Base-by-base conservation (phyloP, 2,329 filamentous ascomycete species). In the Penicillium hesseltinei region DNA sequence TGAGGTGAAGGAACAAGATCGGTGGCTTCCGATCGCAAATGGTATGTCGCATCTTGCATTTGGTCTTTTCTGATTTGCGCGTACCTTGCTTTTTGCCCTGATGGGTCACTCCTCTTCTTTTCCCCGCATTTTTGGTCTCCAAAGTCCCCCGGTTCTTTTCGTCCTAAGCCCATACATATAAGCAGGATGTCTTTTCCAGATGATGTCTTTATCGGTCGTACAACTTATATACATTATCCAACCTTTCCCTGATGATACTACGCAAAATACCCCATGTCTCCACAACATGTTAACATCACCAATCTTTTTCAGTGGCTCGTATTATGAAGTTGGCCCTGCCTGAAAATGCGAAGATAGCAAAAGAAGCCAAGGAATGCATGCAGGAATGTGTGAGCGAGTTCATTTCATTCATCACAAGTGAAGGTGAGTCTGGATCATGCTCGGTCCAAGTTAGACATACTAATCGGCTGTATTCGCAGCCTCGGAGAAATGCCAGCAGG, bases 11-110 rank as follows among this genome's bases (percentile, higher is more conserved):
- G 94, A 99, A 80, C 94, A 99, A 80, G 94, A 99, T 80, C 84
- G 94, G 84, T 99, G 94, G 94, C 86, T 99, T 77, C 94, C 94
- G 76, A 99, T 99, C 85, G 94, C 94, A 81, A 99, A 99, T 92
- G 94, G 94, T 99, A 85, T 85, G 94, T 94, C 78, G 62, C 69
- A 66, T 70, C 66, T 69, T 75, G 70, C 73, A 72, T 35, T 17
- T 35, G 66, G 66, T 65, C 61, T 64, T 56, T 62, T 77, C 76
- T 81, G 79, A 81, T 81, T 82, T 82, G 79, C 80, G 80, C 76
- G 75, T 76, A 74, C 74, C 75, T 76, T 72, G 62, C 72, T 65
- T 65, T 65, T 69, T 71, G 62, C 27, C 61, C 63, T 68, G 31
- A 33, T 33, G 31, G 65, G 61, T 62, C 63, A 65, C 61, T 61